These are phyloP conservation scores for Odontarrhena argentea DNA, from an alignment of 345 rosid genomes.

Conservation along the genomic window DNA sequence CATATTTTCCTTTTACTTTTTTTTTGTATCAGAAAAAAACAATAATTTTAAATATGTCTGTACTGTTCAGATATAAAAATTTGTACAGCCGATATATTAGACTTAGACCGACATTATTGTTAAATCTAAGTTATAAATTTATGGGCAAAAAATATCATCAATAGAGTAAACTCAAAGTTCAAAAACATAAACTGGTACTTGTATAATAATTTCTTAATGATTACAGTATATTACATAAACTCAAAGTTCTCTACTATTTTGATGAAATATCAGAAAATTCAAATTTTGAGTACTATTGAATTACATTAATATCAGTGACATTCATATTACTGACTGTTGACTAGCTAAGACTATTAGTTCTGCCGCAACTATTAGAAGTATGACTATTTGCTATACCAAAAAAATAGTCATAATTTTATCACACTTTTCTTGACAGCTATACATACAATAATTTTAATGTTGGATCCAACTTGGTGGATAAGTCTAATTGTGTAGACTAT, in stretches of 20 bases:
- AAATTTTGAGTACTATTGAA: neutral
- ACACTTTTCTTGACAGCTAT: neutral
- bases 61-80: constrained; percentile 25
- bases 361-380: constrained; percentile 3
- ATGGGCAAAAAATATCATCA: neutral
- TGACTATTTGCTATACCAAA: neutral
- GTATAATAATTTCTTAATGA: neutral
- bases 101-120: constrained; percentile 30
- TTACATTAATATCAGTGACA: neutral
- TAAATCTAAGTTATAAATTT: neutral
- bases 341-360: neutral
- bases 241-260: no score
- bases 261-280: no score
- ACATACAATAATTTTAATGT: neutral
- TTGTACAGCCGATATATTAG: constrained; percentile 41
- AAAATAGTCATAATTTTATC: neutral
- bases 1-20: constrained; percentile 14
- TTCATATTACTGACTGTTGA: neutral
- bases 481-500: constrained; percentile 7
- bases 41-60: constrained; percentile 6
- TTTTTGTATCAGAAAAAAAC: neutral
- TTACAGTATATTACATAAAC: neutral
- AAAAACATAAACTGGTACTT: neutral
- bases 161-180: neutral
- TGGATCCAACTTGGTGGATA: constrained; percentile 15